Conservation (phyloP, 2,329 filamentous ascomycete genomes). For the Fusarium sp. region DNA sequence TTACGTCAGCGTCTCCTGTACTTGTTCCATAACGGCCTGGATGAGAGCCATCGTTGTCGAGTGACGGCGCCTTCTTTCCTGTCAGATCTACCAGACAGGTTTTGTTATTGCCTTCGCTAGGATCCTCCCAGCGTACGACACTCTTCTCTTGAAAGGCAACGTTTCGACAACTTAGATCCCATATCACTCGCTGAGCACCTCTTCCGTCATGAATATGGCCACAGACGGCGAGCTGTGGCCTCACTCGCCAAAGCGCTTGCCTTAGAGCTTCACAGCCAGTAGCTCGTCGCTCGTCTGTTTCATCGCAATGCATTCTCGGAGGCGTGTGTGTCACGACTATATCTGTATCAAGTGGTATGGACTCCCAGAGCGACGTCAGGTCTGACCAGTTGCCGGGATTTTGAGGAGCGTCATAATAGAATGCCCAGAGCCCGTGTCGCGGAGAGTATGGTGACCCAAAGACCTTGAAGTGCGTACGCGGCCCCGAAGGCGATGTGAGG, state of each 20-base stretch:
- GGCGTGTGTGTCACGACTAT: conserved; percentile 79
- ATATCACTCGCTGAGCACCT: conserved; percentile 71
- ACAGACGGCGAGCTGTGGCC: conserved; percentile 74
- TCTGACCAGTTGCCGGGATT: conserved; percentile 28
- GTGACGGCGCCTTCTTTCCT: conserved; percentile 51
- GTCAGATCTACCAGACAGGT: conserved; percentile 73
- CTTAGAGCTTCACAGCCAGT: conserved; percentile 71
- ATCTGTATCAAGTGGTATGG: conserved; percentile 70
- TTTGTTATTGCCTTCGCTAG: conserved; percentile 65
- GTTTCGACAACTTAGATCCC: conserved; percentile 61
- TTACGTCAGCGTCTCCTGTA: conserved; percentile 12
- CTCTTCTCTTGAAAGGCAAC: conserved; percentile 58
- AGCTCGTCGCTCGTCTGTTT: conserved; percentile 51
- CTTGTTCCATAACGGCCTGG: conserved; percentile 18
- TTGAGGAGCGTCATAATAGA: conserved; percentile 64
- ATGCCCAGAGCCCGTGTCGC: conserved; percentile 70
- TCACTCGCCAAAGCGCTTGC: conserved; percentile 67
- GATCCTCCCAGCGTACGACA: conserved; percentile 67
- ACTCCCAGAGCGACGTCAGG: conserved; percentile 65
- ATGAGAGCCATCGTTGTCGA: conserved; percentile 61
- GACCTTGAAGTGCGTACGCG: conserved; percentile 70
- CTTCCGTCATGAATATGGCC: conserved; percentile 78
- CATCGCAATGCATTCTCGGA: conserved; percentile 69
- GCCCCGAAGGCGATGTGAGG: conserved; percentile 65
- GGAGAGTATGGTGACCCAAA: conserved; percentile 79